Percentiles rank a stretch among this genome's conserved stretches.
phyloP scores from a whole-genome alignment of 2,329 filamentous ascomycete species.

The Laburnicola sp. region DNA sequence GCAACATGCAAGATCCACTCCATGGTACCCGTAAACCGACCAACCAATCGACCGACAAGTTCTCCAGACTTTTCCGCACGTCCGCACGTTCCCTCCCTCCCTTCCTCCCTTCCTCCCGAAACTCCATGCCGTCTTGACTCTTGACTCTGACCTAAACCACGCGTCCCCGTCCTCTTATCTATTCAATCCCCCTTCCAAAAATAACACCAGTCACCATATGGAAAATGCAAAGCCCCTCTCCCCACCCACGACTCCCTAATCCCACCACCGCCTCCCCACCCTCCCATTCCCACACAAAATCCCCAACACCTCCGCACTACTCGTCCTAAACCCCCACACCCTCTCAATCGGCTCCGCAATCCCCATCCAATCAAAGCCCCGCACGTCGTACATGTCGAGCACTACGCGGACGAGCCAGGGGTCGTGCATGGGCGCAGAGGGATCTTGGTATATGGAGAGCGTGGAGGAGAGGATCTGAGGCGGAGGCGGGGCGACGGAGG shows the following conservation, averaged over 20 bases:
- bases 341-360: slow-evolving; percentile 41
- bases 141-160: background rate
- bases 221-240: slow-evolving; percentile 1
- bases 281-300: slow-evolving; percentile 44
- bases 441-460: slow-evolving; percentile 37
- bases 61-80: background rate
- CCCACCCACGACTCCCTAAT: slow-evolving; percentile 21
- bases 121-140: slow-evolving; percentile 9
- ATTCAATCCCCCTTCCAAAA: background rate
- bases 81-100: background rate
- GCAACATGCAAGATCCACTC: background rate
- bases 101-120: background rate
- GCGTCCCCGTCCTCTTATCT: background rate
- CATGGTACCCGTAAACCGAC: background rate
- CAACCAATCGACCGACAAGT: background rate
- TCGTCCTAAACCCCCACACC: slow-evolving; percentile 39
- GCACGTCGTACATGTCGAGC: slow-evolving; percentile 41
- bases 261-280: slow-evolving; percentile 41
- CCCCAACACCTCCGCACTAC: slow-evolving; percentile 40
- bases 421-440: slow-evolving; percentile 32
- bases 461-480: slow-evolving; percentile 17
- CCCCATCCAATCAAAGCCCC: slow-evolving; percentile 43
- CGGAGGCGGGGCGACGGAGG: background rate
- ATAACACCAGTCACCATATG: background rate
- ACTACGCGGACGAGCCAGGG: slow-evolving; percentile 44